Percentiles rank a stretch among this genome's conserved stretches.
These are phyloP conservation scores for Dictyostelium citrinum DNA, from an alignment of 78 protist species.

Conservation along the genomic window DNA sequence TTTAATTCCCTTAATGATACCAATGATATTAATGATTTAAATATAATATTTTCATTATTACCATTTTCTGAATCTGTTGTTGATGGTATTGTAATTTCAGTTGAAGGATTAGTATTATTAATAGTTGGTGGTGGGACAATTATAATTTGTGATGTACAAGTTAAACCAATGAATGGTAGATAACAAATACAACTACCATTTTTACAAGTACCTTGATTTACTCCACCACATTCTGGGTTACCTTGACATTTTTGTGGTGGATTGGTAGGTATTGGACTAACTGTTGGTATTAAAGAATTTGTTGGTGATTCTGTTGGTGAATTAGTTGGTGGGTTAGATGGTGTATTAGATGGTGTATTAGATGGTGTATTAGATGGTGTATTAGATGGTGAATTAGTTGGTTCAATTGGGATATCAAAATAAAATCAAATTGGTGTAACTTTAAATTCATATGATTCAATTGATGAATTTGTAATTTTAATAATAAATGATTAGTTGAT, in stretches of 20 bases:
- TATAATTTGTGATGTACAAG: not conserved
- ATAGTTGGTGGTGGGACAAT: not conserved
- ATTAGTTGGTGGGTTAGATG: not conserved
- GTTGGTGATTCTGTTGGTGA: not conserved
- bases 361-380: not conserved
- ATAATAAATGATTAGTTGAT: not conserved
- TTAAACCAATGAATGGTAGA: not conserved
- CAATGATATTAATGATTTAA: not conserved
- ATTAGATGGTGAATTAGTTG: not conserved
- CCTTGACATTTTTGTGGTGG: not conserved
- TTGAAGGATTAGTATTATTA: not conserved
- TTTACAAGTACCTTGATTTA: not conserved
- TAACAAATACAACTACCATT: not conserved
- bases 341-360: not conserved
- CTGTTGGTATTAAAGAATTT: not conserved
- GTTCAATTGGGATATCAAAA: not conserved
- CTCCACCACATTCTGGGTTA: not conserved
- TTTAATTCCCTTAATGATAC: not conserved
- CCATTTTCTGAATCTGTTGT: not conserved
- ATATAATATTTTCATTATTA: not conserved
- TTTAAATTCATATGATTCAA: not conserved
- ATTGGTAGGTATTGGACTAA: not conserved
- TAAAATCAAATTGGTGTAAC: not conserved
- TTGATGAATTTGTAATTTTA: not conserved
- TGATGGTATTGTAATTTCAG: not conserved